phyloP scores from a whole-genome alignment of 164 flowering plant genomes.

The Sextonia rubra region DNA sequence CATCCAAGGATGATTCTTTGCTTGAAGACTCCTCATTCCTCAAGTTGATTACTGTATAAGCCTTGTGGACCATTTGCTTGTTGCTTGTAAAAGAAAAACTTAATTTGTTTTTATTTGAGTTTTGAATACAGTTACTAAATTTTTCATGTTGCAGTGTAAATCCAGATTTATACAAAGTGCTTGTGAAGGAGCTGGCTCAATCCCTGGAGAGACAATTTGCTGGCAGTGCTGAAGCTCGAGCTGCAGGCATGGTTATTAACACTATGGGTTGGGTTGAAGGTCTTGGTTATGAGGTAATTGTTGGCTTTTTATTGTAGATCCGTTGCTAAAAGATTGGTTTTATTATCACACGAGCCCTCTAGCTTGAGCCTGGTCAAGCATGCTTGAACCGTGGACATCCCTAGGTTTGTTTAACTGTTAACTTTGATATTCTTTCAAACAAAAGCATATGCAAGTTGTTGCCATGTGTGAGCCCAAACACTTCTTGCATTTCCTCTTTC shows the following conservation, averaged over 20 bases:
- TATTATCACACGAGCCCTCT: too few relatives aligned
- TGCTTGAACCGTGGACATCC: too few relatives aligned
- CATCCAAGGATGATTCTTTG: not conserved
- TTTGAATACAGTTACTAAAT: not conserved
- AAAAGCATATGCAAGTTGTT: too few relatives aligned
- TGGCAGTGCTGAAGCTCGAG: constrained; percentile 80
- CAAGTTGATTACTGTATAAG: not conserved
- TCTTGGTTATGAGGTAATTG: constrained; percentile 80
- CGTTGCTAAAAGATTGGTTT: too few relatives aligned
- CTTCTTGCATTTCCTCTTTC: too few relatives aligned
- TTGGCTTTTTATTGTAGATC: not conserved
- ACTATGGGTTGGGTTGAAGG: constrained; percentile 99
- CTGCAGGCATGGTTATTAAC: constrained; percentile 97
- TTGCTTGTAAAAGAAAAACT: not conserved
- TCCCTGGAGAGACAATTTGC: constrained; percentile 72
- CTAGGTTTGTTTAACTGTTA: too few relatives aligned
- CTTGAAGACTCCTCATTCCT: not conserved
- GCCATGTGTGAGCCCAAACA: too few relatives aligned
- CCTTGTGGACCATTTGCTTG: not conserved
- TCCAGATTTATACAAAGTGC: constrained; percentile 74
- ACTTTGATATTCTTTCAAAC: too few relatives aligned
- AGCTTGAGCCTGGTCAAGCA: too few relatives aligned
- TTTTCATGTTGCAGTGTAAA: constrained; percentile 48
- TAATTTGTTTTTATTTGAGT: not conserved
- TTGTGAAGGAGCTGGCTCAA: constrained; percentile 84